Evolutionary conservation across 345 rosid genomes (phyloP).

Genomic region (Rhodamnia argentea): DNA sequence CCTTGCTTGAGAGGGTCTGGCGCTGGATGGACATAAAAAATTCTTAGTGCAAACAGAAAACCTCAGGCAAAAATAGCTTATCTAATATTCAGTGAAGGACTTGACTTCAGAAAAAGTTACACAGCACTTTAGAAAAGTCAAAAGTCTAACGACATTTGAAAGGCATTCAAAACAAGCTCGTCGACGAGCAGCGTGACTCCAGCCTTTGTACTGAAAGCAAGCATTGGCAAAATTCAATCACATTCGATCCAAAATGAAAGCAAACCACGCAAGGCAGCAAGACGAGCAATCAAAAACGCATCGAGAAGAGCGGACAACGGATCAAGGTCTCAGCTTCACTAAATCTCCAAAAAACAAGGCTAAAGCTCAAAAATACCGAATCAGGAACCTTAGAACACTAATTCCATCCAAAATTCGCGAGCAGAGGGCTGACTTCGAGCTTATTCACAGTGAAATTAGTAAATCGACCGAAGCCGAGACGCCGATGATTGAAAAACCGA

Average conservation of each 20-base stretch:
- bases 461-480: conserved; percentile 10
- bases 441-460: neutral
- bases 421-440: conserved; percentile 11
- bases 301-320: conserved; percentile 30
- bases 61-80: neutral
- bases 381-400: conserved; percentile 16
- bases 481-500: conserved; percentile 10
- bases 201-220: neutral
- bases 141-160: neutral
- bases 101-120: neutral
- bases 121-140: neutral
- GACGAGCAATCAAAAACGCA: conserved; percentile 2
- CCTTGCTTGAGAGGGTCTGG: neutral
- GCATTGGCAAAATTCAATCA: neutral
- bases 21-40: neutral
- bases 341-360: conserved; percentile 18
- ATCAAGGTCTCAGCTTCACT: conserved; percentile 27
- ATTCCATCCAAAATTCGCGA: conserved; percentile 9
- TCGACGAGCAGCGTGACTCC: neutral
- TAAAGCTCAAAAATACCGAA: conserved; percentile 23
- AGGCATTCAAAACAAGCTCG: neutral
- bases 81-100: neutral
- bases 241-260: conserved; percentile 5
- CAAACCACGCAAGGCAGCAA: conserved; percentile 4
- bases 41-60: neutral